Evolutionary conservation across 164 flowering plant species (phyloP).

Genomic region (Pachysandra terminalis): DNA sequence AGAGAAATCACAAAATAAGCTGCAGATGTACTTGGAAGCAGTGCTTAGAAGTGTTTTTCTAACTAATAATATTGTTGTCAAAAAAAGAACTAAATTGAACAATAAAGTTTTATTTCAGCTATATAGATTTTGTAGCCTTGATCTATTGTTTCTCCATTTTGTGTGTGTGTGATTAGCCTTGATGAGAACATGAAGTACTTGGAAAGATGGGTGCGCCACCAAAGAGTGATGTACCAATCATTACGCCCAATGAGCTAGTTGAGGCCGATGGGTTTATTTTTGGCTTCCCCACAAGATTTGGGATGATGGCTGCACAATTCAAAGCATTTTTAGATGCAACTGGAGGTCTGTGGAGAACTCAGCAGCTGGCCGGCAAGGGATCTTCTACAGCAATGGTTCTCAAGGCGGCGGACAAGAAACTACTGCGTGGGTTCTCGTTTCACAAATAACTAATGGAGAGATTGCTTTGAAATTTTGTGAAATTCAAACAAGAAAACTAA

Average conservation of each 20-base stretch:
- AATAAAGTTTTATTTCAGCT: too few species aligned
- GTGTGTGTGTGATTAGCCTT: too few species aligned
- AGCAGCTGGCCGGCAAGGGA: constrained; percentile 55
- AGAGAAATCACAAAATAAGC: too few species aligned
- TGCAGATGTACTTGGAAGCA: too few species aligned
- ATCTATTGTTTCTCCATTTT: too few species aligned
- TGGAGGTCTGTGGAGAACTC: constrained; percentile 56
- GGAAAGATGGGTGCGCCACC: constrained; percentile 64
- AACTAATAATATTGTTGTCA: too few species aligned
- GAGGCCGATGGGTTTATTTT: constrained; percentile 60
- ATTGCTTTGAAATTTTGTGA: too few species aligned
- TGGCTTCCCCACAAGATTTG: constrained; percentile 69
- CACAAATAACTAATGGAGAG: background rate
- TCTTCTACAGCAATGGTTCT: constrained; percentile 61
- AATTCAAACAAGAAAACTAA: too few species aligned
- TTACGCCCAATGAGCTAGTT: constrained; percentile 42
- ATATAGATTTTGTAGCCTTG: too few species aligned
- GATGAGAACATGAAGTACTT: constrained; percentile 32
- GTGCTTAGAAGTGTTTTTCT: too few species aligned
- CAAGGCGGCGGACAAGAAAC: constrained; percentile 79
- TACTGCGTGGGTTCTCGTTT: constrained; percentile 44
- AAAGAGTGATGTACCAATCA: constrained; percentile 52
- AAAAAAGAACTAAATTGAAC: too few species aligned
- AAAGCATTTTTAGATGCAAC: constrained; percentile 61
- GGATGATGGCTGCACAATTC: constrained; percentile 69